Conservation (phyloP, 805 yeast genomes). For the Cyberlindnera subsufficiens region DNA sequence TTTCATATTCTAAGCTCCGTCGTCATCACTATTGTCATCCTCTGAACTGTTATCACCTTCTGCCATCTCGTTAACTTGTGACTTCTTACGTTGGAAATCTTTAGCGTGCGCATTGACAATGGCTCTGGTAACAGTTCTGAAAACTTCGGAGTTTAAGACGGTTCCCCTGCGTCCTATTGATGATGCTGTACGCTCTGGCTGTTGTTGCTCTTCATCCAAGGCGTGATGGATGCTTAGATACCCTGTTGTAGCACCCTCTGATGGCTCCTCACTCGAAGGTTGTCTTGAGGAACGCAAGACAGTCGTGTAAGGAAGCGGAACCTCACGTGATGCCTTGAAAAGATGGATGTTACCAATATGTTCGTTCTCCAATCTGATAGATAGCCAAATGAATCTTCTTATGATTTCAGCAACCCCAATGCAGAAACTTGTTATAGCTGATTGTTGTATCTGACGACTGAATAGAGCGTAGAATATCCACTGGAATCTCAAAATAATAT, state of each 20-base stretch:
- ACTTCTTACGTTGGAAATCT: conserved; percentile 57
- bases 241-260: neutral
- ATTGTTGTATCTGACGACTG: conserved; percentile 72
- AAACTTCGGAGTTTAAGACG: conserved; percentile 20
- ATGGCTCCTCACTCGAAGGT: neutral
- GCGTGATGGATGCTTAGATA: neutral
- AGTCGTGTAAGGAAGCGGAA: conserved; percentile 74
- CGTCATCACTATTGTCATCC: conserved; percentile 29
- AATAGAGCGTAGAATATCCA: conserved; percentile 90
- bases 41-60: conserved; percentile 18
- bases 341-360: conserved; percentile 86
- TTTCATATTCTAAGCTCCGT: conserved; percentile 2
- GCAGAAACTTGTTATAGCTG: conserved; percentile 78
- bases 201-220: neutral
- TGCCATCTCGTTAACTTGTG: conserved; percentile 8
- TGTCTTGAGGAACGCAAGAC: conserved; percentile 26
- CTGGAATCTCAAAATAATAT: conserved; percentile 74
- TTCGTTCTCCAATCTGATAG: conserved; percentile 93
- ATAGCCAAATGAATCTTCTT: conserved; percentile 84
- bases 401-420: conserved; percentile 78
- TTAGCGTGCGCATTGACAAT: conserved; percentile 75
- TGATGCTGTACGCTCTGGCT: neutral
- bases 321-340: conserved; percentile 82
- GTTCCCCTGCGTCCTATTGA: conserved; percentile 11
- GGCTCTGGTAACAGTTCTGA: conserved; percentile 44